These are phyloP conservation scores for Globisporangium solare DNA, from an alignment of 352 stramenopile genomes.

Conservation along the genomic window DNA sequence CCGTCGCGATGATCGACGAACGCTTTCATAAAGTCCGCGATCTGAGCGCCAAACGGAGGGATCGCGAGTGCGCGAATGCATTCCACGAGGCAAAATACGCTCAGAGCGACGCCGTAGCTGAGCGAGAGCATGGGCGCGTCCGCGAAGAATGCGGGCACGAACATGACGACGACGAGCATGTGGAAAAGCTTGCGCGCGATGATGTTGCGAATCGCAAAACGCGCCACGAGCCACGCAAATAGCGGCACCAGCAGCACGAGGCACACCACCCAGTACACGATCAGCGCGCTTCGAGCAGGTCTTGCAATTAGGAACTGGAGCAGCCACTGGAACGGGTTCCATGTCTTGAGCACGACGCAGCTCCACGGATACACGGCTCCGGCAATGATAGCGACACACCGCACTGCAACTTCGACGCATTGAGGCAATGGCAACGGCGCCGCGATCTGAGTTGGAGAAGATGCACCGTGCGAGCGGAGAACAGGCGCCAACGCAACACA, in stretches of 20 bases:
- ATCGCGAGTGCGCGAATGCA: slow-evolving; percentile 58
- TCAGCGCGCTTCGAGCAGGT: slow-evolving; percentile 27
- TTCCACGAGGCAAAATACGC: slow-evolving; percentile 64
- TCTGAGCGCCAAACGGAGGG: slow-evolving; percentile 40
- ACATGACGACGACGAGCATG: slow-evolving; percentile 73
- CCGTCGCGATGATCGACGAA: slow-evolving; percentile 78
- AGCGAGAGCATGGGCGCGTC: slow-evolving; percentile 58
- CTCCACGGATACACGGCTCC: slow-evolving; percentile 58
- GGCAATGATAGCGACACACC: slow-evolving; percentile 24
- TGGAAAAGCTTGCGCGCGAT: slow-evolving; percentile 81
- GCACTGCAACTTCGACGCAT: slow-evolving; percentile 28
- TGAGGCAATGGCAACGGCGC: slow-evolving; percentile 23
- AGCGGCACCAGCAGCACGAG: slow-evolving; percentile 52
- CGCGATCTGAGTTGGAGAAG: slow-evolving; percentile 34
- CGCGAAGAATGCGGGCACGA: slow-evolving; percentile 54
- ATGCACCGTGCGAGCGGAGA: slow-evolving; percentile 32
- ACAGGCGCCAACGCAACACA: slow-evolving; percentile 41
- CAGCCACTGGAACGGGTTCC: slow-evolving; percentile 60
- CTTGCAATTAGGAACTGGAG: slow-evolving; percentile 36
- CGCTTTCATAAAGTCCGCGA: slow-evolving; percentile 57
- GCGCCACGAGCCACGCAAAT: slow-evolving; percentile 33
- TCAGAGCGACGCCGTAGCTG: slow-evolving; percentile 76
- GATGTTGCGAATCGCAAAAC: slow-evolving; percentile 53
- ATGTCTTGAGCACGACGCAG: slow-evolving; percentile 53
- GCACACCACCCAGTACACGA: slow-evolving; percentile 52